These are phyloP conservation scores for Boletus semigastroideus DNA, from an alignment of 1,284 basidiomycete species.

Conservation along the genomic window DNA sequence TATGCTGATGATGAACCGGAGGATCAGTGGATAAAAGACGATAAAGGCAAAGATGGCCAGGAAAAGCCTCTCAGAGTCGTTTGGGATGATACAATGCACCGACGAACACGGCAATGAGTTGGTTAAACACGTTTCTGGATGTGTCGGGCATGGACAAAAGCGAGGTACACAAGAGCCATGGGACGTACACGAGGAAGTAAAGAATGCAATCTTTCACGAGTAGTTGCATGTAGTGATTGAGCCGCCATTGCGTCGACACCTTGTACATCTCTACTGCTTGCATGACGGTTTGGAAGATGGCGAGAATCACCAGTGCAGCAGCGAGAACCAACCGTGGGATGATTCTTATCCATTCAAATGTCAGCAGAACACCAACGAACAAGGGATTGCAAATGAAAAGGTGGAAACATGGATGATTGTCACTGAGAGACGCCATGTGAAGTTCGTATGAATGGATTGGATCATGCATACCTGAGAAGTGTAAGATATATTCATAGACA, in stretches of 20 bases:
- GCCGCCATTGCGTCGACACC: neutral
- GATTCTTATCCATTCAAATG: neutral
- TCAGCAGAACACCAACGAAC: neutral
- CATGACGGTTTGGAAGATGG: neutral
- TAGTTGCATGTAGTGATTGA: neutral
- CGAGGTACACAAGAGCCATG: no score
- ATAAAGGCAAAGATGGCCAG: no score
- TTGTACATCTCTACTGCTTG: neutral
- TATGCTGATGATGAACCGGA: slow-evolving; percentile 3
- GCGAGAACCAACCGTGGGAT: neutral
- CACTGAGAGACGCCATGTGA: neutral
- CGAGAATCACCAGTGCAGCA: neutral
- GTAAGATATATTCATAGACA: neutral
- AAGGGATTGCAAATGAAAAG: neutral
- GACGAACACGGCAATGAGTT: no score
- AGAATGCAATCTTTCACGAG: neutral
- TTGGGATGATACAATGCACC: no score
- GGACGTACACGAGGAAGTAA: neutral
- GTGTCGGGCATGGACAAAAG: no score
- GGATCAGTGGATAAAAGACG: neutral
- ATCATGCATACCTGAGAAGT: neutral
- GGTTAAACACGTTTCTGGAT: no score
- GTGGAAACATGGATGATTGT: neutral
- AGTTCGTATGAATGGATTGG: neutral
- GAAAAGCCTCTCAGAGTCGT: no score